Conservation (phyloP, 1,284 basidiomycete genomes). For the Cerioporus squamosus region DNA sequence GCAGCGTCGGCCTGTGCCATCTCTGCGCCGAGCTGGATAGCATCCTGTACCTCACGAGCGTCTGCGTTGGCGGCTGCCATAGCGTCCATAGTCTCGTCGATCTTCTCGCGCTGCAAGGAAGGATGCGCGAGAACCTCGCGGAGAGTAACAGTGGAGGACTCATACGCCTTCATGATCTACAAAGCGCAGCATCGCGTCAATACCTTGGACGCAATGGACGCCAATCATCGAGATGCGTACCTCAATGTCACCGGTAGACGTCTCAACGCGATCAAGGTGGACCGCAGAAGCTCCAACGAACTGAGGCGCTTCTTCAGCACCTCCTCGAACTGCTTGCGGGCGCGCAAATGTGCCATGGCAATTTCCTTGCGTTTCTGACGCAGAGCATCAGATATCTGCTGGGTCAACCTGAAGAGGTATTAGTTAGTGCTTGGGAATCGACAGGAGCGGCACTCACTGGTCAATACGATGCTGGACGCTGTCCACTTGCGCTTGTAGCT, state of each 20-base stretch:
- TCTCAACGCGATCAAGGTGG: slow-evolving; percentile 85
- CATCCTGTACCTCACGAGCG: slow-evolving; percentile 82
- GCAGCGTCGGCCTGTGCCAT: slow-evolving; percentile 55
- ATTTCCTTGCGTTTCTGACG: slow-evolving; percentile 71
- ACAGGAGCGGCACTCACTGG: slow-evolving; percentile 47
- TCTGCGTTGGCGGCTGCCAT: slow-evolving; percentile 83
- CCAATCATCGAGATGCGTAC: slow-evolving; percentile 44
- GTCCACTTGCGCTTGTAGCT: slow-evolving; percentile 70
- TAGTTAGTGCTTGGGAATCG: not conserved
- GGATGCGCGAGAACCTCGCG: slow-evolving; percentile 79
- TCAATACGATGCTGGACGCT: slow-evolving; percentile 70
- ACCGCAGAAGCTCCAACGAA: slow-evolving; percentile 75
- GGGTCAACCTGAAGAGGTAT: slow-evolving; percentile 55
- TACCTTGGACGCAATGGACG: not conserved
- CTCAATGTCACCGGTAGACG: slow-evolving; percentile 87
- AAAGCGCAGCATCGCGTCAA: not conserved
- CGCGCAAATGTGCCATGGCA: slow-evolving; percentile 78
- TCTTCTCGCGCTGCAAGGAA: slow-evolving; percentile 73
- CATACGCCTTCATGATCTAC: slow-evolving; percentile 87
- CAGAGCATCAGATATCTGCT: slow-evolving; percentile 68
- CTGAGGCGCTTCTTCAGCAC: slow-evolving; percentile 76
- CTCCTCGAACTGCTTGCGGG: slow-evolving; percentile 82
- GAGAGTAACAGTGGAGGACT: slow-evolving; percentile 80
- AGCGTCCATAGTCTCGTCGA: slow-evolving; percentile 87
- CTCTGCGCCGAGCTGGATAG: slow-evolving; percentile 70